Conservation (phyloP, 2,329 filamentous ascomycete genomes). For the Bipolaris zeicola region DNA sequence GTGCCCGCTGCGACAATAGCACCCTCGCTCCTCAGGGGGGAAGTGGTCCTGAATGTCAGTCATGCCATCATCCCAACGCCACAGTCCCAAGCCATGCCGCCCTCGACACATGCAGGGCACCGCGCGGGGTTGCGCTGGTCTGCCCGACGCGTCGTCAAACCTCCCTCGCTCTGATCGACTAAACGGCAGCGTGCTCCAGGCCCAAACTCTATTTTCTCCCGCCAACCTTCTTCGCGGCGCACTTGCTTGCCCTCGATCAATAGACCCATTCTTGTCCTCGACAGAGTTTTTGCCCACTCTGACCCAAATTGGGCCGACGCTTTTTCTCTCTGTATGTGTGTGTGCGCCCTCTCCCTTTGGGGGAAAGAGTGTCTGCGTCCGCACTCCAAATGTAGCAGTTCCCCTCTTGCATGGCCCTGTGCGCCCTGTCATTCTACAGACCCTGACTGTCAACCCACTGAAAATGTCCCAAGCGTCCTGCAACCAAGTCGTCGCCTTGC, state of each 20-base stretch:
- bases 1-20: not conserved
- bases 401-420: constrained; percentile 17
- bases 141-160: constrained; percentile 28
- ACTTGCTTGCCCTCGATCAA: constrained; percentile 18
- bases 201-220: constrained; percentile 19
- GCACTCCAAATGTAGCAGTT: constrained; percentile 17
- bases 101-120: constrained; percentile 24
- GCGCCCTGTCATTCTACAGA: constrained; percentile 21
- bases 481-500: constrained; percentile 17
- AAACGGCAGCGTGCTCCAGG: constrained; percentile 20
- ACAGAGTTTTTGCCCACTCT: constrained; percentile 17
- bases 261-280: constrained; percentile 8
- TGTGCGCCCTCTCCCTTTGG: no score
- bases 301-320: constrained; percentile 16
- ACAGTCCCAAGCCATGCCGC: constrained; percentile 7
- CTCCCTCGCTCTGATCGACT: constrained; percentile 21
- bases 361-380: no score
- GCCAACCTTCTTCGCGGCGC: constrained; percentile 20
- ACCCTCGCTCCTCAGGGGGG: not conserved
- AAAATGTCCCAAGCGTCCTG: constrained; percentile 15
- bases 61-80: constrained; percentile 25
- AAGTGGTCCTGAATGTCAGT: not conserved
- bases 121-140: constrained; percentile 20
- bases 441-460: constrained; percentile 9
- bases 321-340: not conserved